Evolutionary conservation across 371 early-diverging fungal species (phyloP), one percentile per base, ranked within the genome.

Genomic region (Lichtheimia ornata): DNA sequence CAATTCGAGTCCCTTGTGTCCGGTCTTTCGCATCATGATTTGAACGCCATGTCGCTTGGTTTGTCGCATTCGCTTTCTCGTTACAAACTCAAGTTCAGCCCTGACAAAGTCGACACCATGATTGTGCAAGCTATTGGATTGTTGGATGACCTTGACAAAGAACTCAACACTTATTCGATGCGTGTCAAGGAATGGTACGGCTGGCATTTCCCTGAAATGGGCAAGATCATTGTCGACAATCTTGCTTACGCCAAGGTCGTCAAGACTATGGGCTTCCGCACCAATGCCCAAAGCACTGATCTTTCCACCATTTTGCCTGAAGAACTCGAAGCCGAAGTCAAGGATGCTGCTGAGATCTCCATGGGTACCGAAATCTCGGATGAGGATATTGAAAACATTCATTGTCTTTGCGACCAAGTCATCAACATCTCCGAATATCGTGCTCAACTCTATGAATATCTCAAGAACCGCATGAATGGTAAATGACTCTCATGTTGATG

Each of bases 161-260:
- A 97, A 80, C 88, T 97, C 67, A 97, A 97, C 85, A 93, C 94
- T 14, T 96, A 96, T 72, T 87, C 92, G n/a, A 98, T 98, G 99
- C 91, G 97, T 72, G 88, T 94, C 67, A 94, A 89, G 84, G 96
- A 95, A 77, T 94, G 95, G 95, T 95, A 94, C 63, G 91, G 94
- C 47, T 89, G 92, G 88, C 95, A 96, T 68, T 95, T 96, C 86
- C 95, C 95, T 44, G 95, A 95, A 80, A 86, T 96, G 81, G 84
- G 83, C 72, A 84, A 83, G 72, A 81, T 92, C 50, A 75, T 94
- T 67, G 85, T 83, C 62, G 91, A 91, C 68, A 92, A 92, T 73
- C 75, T 84, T 50, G 81, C 84, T 27, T 95, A 92, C 72, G 82
- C 95, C 62, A 82, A 84, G 71, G 72, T 87, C 27, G 83, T 94